These are phyloP conservation scores for Rosa chinensis DNA, from an alignment of 306 rosid species.

Conservation along the genomic window DNA sequence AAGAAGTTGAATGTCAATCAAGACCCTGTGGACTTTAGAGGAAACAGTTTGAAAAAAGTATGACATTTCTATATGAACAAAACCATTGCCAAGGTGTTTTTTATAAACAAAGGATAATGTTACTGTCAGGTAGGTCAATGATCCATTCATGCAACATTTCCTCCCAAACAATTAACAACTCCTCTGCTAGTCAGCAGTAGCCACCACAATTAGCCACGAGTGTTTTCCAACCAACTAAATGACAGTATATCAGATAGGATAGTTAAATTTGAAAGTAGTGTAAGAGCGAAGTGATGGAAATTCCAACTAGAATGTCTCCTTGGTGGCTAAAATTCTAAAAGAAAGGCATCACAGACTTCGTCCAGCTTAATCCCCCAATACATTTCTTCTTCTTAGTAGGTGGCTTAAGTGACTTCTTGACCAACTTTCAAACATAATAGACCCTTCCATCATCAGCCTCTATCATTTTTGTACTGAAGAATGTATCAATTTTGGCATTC, in stretches of 20 bases:
- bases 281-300: background rate
- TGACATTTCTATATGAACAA: background rate
- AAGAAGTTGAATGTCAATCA: background rate
- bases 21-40: background rate
- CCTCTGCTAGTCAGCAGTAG: background rate
- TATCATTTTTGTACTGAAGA: background rate
- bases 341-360: background rate
- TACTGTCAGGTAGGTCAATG: background rate
- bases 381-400: background rate
- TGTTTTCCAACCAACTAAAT: background rate
- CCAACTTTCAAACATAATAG: background rate
- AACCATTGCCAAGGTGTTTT: background rate
- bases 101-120: background rate
- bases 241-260: background rate
- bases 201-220: background rate
- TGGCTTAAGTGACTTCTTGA: background rate
- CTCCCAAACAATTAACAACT: background rate
- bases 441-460: background rate
- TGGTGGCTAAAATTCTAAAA: background rate
- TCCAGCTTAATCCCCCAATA: background rate
- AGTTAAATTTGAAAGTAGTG: background rate
- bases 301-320: background rate
- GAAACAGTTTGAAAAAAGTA: background rate
- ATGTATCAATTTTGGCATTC: background rate
- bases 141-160: background rate